Base-by-base conservation (phyloP, 2,329 filamentous ascomycete species). In the Blastomyces percursus region DNA sequence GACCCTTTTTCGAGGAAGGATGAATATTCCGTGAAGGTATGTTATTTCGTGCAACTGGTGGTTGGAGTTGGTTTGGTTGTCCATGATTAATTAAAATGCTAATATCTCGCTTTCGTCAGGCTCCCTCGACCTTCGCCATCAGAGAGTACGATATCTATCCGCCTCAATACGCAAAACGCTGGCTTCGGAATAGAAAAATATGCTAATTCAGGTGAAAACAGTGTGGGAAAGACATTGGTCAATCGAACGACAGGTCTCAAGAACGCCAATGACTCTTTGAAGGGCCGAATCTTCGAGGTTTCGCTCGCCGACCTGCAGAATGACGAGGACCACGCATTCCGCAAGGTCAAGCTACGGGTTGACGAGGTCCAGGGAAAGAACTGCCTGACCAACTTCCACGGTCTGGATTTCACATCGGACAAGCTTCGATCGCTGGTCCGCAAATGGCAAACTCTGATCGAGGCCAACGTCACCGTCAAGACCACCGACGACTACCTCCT, bases 301-400 rank as follows among this genome's bases (percentile, higher is more conserved):
- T 97, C 93, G 69, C 88, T 99, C 76, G 94, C 94, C 77, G 94
- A 99, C 81, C 88, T 99, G 70, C 94, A 99, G 84, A 97, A 96
- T 84, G 94, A 99, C 79, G 94, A 99, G 85, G 94, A 97, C 82
- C 94, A 99, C 81, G 86, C 94, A 66, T 99, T 97, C 90, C 93
- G 94, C 83, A 99, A 99, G 86, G 85, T 99, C 79, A 96, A 96
- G 86, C 91, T 99, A 78, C 88, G 94, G 71, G 90, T 97, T 74
- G 94, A 99, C 77, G 94, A 99, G 83, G 87, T 99, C 69, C 94
- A 99, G 84, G 94, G 94, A 85, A 96, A 96, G 88, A 97, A 96
- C 88, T 97, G 94, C 84, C 83, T 99, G 81, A 97, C 94, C 85
- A 96, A 96, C 88, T 99, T 99, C 89, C 92, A 99, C 87, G 94